Base-by-base conservation (phyloP, 768 basidiomycete species). In the Tulasnella sp. region DNA sequence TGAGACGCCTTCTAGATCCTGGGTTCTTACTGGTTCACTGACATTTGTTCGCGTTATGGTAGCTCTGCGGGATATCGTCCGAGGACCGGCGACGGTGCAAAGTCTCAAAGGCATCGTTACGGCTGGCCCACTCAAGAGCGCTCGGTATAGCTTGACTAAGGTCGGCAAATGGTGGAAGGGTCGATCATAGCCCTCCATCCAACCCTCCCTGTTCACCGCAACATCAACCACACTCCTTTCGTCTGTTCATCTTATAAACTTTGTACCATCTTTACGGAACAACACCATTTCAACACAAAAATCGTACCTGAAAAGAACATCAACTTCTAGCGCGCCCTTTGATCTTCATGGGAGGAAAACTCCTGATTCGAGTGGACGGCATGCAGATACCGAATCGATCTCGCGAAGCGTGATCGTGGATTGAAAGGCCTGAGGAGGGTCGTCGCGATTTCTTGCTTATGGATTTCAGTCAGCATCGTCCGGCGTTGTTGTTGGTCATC, bases 61-160 rank as follows among this genome's bases (percentile, higher is more conserved):
- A 94, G 80, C 87, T 11, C 47, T 94, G 83, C 80, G 83, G 69
- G 80, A 81, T 22, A 94, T 95, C 77, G 94, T 96, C 52, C 84
- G 90, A 75, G 85, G 87, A 75, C 94, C 95, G 5, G 92, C 95
- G 16, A 87, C 91, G 1, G 82, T 91, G 9, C 95, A 98, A 82
- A 84, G 90, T 5, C 75, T 92, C 73, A 98, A 97, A 81, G 94
- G 95, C 34, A 78, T 98, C 64, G 85, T 90, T 22, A 94, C 89
- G 72, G 91, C 92, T 9, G 95, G 95, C 4, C 75, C 90, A 11
- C 83, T 84, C 64, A 95, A 94, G 84, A 92, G 91, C 78, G 72
- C 88, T 5, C 86, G 86, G 52, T 98, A 98, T 77, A 82, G 86
- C 62, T 75, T 84, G 32, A 87, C 89, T 62, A 98, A 98, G 82